Conservation (phyloP, 805 yeast genomes). For the Brettanomyces custersianus region DNA sequence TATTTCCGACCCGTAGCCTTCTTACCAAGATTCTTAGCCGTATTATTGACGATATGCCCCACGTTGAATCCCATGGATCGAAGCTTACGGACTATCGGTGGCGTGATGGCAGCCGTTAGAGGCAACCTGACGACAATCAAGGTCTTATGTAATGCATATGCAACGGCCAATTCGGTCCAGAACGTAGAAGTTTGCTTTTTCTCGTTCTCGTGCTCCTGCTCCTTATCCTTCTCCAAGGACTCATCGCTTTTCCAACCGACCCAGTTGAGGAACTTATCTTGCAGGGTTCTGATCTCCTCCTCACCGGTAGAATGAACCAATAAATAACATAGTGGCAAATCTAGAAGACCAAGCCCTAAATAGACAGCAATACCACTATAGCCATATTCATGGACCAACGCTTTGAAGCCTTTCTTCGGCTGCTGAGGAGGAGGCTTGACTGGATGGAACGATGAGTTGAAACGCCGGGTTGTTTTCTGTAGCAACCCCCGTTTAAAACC, state of each 20-base stretch:
- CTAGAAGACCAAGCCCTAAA: conserved; percentile 60
- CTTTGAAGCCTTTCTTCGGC: conserved; percentile 43
- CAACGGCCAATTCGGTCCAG: conserved; percentile 79
- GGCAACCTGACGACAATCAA: conserved; percentile 80
- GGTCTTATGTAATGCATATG: conserved; percentile 89
- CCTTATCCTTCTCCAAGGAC: neutral
- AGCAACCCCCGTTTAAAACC: no score
- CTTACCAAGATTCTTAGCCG: conserved; percentile 17
- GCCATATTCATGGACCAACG: conserved; percentile 77
- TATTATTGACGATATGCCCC: conserved; percentile 39
- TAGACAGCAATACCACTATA: conserved; percentile 86
- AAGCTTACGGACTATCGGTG: conserved; percentile 57
- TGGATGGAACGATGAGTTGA: no score
- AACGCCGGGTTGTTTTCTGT: no score
- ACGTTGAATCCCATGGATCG: conserved; percentile 75
- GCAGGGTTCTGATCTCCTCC: conserved; percentile 63
- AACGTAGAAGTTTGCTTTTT: conserved; percentile 31
- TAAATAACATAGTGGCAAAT: conserved; percentile 74
- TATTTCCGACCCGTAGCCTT: conserved; percentile 15
- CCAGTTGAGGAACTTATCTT: conserved; percentile 47
- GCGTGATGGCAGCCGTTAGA: conserved; percentile 85
- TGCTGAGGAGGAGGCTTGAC: conserved; percentile 12
- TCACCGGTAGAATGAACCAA: conserved; percentile 84
- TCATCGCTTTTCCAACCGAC: conserved; percentile 36
- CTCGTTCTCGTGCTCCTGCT: conserved; percentile 1